Conservation (phyloP, 345 rosid species). For the Camelina laxa region DNA sequence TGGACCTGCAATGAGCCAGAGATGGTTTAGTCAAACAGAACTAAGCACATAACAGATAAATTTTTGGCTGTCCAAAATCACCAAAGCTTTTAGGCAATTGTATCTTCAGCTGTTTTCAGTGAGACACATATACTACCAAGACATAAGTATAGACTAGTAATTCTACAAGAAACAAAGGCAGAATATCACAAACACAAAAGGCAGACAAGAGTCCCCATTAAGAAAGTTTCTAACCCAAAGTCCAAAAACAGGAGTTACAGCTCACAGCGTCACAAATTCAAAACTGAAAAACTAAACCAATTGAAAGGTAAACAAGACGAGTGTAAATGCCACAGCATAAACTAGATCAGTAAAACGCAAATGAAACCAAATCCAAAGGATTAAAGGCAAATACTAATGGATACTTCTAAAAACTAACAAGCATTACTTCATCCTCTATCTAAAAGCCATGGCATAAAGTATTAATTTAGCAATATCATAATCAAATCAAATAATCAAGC, state of each 20-base stretch:
- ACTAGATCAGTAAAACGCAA: neutral
- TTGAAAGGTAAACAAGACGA: neutral
- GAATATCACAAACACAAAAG: neutral
- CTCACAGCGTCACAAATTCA: neutral
- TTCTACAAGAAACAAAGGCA: slow-evolving; percentile 10
- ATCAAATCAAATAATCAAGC: slow-evolving; percentile 8
- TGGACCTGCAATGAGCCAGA: slow-evolving; percentile 57
- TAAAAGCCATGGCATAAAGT: slow-evolving; percentile 12
- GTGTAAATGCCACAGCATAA: slow-evolving; percentile 17
- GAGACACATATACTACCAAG: neutral
- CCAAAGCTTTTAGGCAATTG: neutral
- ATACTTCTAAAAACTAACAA: neutral
- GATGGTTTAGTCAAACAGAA: slow-evolving; percentile 2
- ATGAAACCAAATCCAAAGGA: slow-evolving; percentile 17
- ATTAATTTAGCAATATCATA: neutral
- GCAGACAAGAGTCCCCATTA: slow-evolving; percentile 1
- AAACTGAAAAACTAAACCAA: neutral
- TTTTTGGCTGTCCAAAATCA: neutral
- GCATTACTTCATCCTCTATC: slow-evolving; percentile 3
- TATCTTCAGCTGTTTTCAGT: slow-evolving; percentile 7
- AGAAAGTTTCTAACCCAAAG: neutral
- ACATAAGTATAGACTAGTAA: neutral
- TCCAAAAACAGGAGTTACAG: neutral
- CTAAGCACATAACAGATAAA: neutral
- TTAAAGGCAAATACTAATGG: neutral